Evolutionary conservation across 495 filamentous ascomycete genomes (phyloP).

Genomic region (Annulohypoxylon bovei): DNA sequence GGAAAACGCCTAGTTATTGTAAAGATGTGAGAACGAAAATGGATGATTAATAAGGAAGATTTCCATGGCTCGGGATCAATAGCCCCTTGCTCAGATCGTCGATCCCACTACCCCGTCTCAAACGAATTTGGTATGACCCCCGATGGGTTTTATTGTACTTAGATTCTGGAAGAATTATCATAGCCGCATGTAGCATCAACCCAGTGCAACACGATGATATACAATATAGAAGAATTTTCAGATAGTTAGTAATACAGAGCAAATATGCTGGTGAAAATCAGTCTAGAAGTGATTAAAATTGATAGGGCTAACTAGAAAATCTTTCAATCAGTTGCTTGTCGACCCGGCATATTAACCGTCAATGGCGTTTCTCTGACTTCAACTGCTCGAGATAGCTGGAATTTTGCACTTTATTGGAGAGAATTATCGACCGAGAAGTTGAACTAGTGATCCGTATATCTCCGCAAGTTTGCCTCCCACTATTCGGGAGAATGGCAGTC

Average conservation of each 20-base stretch:
- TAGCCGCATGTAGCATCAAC: conserved; percentile 24
- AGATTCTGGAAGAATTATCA: conserved; percentile 33
- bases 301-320: conserved; percentile 32
- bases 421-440: not conserved
- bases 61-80: conserved; percentile 44
- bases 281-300: not conserved
- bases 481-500: not conserved
- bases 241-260: not conserved
- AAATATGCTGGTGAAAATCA: too few species aligned
- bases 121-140: conserved; percentile 38
- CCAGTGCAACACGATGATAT: conserved; percentile 29
- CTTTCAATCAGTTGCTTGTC: not conserved
- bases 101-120: conserved; percentile 41
- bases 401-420: not conserved
- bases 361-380: not conserved
- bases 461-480: not conserved
- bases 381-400: not conserved
- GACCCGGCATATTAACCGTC: not conserved
- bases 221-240: not conserved
- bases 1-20: conserved; percentile 14
- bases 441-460: not conserved
- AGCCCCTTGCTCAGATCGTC: conserved; percentile 42
- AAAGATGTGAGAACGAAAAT: conserved; percentile 25
- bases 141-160: conserved; percentile 37
- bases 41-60: conserved; percentile 39